Evolutionary conservation across 176 grass and related monocot species (phyloP).

Genomic region (Musa troglodytarum): DNA sequence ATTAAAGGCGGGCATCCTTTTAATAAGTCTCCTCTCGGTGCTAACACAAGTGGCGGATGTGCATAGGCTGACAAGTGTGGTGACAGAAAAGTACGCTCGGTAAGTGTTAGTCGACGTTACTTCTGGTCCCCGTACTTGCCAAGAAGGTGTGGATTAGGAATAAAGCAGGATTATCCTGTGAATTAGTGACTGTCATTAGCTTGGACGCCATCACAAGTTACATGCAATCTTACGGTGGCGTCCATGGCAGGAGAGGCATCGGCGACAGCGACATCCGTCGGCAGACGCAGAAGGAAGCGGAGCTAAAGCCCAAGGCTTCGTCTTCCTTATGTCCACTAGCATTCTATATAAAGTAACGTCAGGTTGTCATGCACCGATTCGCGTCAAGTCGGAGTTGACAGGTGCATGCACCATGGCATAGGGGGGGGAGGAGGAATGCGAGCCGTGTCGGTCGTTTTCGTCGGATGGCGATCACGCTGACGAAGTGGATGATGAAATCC

Average conservation of each 20-base stretch:
- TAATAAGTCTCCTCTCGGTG: neutral
- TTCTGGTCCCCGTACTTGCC: neutral
- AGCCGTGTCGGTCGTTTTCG: no score
- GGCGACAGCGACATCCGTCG: neutral
- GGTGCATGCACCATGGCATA: neutral
- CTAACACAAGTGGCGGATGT: neutral
- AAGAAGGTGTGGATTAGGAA: neutral
- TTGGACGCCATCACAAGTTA: neutral
- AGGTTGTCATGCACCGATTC: conserved; percentile 1
- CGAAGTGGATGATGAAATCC: no score
- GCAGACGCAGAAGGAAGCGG: neutral
- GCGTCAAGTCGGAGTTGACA: neutral
- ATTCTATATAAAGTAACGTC: neutral
- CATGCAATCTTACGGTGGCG: neutral
- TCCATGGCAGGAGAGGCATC: neutral
- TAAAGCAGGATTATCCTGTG: neutral
- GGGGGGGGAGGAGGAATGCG: no score
- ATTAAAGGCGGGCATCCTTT: no score
- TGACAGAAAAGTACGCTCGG: no score
- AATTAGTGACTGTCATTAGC: neutral
- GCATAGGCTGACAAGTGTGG: neutral
- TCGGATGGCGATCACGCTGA: no score
- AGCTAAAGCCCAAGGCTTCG: neutral
- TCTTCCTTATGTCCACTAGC: neutral
- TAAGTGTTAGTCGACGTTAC: no score